Evolutionary conservation across 805 yeast species (phyloP).

Genomic region (Nakazawaea holstii): DNA sequence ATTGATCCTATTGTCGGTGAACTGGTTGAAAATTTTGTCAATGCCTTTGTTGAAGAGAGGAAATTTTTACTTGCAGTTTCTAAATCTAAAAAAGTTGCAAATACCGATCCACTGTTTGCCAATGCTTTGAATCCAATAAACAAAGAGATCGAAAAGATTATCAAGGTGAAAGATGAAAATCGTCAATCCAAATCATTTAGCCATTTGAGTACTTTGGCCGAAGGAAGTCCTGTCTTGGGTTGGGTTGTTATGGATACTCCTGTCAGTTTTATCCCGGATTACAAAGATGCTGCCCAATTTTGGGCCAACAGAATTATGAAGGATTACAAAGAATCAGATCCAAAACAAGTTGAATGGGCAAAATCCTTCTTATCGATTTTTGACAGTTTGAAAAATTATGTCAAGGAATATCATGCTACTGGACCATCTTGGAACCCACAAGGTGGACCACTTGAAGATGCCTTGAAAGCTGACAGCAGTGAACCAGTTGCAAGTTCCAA

Average conservation of each 20-base stretch:
- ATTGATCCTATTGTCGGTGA: conserved; percentile 56
- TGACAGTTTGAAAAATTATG: conserved; percentile 66
- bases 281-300: conserved; percentile 87
- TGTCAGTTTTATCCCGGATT: conserved; percentile 69
- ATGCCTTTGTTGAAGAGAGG: conserved; percentile 57
- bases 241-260: conserved; percentile 85
- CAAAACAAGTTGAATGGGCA: conserved; percentile 78
- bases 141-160: conserved; percentile 49
- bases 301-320: conserved; percentile 90
- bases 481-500: conserved; percentile 19
- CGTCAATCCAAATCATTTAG: conserved; percentile 60
- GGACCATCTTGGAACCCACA: conserved; percentile 78
- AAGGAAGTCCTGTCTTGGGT: conserved; percentile 85
- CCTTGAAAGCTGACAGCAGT: conserved; percentile 23
- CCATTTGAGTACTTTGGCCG: conserved; percentile 78
- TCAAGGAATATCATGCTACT: conserved; percentile 70
- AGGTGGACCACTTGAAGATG: conserved; percentile 55
- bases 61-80: conserved; percentile 54
- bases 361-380: conserved; percentile 55
- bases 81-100: conserved; percentile 60
- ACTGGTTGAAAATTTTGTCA: conserved; percentile 41
- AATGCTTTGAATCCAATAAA: conserved; percentile 67
- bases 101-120: conserved; percentile 45
- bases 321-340: conserved; percentile 65
- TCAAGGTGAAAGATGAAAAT: conserved; percentile 66